These are phyloP conservation scores for Theileria orientalis DNA, from an alignment of 169 alveolate species.

Conservation along the genomic window DNA sequence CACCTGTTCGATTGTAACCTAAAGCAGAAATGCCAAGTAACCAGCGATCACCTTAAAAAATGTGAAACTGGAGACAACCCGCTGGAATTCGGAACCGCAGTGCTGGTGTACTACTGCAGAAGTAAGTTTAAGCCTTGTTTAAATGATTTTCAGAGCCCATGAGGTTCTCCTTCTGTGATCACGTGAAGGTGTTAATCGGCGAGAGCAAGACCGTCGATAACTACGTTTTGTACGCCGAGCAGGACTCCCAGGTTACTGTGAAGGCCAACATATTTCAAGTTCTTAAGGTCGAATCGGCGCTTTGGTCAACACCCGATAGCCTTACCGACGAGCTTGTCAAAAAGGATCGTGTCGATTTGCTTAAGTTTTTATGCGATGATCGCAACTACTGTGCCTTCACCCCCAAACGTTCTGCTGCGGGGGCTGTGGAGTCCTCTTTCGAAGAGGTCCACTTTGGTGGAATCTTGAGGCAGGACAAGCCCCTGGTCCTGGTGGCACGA, in stretches of 20 bases:
- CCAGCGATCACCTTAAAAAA: neutral
- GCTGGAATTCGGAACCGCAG: constrained; percentile 5
- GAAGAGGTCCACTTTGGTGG: constrained; percentile 59
- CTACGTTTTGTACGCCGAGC: constrained; percentile 44
- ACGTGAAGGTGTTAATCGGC: neutral
- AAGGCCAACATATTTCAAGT: constrained; percentile 42
- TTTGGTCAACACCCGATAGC: constrained; percentile 44
- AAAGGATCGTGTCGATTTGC: constrained; percentile 54
- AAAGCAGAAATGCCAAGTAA: constrained; percentile 6
- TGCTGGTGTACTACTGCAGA: constrained; percentile 19
- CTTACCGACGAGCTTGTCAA: constrained; percentile 17
- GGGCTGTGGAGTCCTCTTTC: constrained; percentile 12
- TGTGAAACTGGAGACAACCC: neutral
- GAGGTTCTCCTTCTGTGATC: constrained; percentile 21
- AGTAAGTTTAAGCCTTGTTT: constrained; percentile 17
- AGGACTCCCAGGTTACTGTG: constrained; percentile 44
- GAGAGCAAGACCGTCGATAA: neutral
- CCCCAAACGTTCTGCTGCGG: constrained; percentile 57
- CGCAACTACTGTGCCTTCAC: constrained; percentile 53
- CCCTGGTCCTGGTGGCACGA: constrained; percentile 31
- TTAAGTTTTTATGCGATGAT: constrained; percentile 56
- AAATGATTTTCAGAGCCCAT: constrained; percentile 14
- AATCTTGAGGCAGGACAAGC: constrained; percentile 24
- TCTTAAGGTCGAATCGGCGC: constrained; percentile 42
- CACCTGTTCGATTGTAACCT: constrained; percentile 3